These are phyloP conservation scores for Monosporozyma unispora DNA, from an alignment of 805 yeast genomes.

Conservation along the genomic window DNA sequence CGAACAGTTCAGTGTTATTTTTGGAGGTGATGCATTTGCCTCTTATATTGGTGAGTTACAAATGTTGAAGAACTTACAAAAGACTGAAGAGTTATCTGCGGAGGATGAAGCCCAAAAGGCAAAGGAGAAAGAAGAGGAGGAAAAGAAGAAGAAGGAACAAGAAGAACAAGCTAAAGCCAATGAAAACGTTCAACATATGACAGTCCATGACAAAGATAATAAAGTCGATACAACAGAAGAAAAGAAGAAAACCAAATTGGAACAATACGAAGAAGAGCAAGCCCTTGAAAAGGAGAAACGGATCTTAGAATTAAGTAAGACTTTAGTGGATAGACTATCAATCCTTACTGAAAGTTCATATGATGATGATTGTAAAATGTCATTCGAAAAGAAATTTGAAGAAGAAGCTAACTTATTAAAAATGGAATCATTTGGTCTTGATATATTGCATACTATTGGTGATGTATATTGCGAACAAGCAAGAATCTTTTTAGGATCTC, in stretches of 20 bases:
- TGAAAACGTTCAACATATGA: not conserved
- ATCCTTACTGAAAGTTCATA: slow-evolving; percentile 54
- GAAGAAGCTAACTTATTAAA: slow-evolving; percentile 79
- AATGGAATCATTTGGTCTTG: slow-evolving; percentile 79
- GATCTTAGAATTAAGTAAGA: slow-evolving; percentile 51
- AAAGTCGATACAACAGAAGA: slow-evolving; percentile 1
- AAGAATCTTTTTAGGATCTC: slow-evolving; percentile 55
- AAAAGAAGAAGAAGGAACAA: slow-evolving; percentile 11
- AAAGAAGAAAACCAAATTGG: slow-evolving; percentile 39
- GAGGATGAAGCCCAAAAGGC: slow-evolving; percentile 37
- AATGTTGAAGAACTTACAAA: slow-evolving; percentile 64
- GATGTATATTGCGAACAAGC: slow-evolving; percentile 58
- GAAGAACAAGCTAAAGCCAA: slow-evolving; percentile 1
- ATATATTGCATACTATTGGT: slow-evolving; percentile 70
- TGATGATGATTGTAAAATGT: slow-evolving; percentile 49
- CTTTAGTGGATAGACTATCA: slow-evolving; percentile 46
- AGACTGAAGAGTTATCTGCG: slow-evolving; percentile 44
- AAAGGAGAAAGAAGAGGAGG: slow-evolving; percentile 28
- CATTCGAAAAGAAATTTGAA: slow-evolving; percentile 56
- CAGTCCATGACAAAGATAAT: not conserved
- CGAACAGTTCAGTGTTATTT: slow-evolving; percentile 59
- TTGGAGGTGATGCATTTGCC: slow-evolving; percentile 85
- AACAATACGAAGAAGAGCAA: slow-evolving; percentile 71
- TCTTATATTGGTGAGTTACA: slow-evolving; percentile 85
- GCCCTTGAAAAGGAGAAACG: slow-evolving; percentile 54